Evolutionary conservation across 73 alveolate genomes (phyloP).

Genomic region (Paramecium octaurelia): DNA sequence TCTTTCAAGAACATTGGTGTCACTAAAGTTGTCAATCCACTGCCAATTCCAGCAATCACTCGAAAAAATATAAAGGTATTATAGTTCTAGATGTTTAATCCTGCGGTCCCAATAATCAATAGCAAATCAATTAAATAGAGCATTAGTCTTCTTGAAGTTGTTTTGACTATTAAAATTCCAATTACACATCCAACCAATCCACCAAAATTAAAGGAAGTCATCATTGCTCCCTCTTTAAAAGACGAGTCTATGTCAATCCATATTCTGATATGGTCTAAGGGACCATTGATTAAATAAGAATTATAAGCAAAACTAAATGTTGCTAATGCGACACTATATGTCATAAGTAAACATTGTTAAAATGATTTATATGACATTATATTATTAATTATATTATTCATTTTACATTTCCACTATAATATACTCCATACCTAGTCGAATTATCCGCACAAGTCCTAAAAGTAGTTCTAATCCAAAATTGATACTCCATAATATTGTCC

Average conservation of each 20-base stretch:
- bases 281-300: slow-evolving; percentile 26
- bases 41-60: slow-evolving; percentile 4
- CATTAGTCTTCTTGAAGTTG: slow-evolving; percentile 22
- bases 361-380: slow-evolving; percentile 9
- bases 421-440: background rate
- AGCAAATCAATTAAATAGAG: background rate
- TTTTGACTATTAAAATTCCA: background rate
- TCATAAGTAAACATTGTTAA: slow-evolving; percentile 17
- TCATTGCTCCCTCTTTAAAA: background rate
- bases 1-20: slow-evolving; percentile 32
- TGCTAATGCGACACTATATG: slow-evolving; percentile 30
- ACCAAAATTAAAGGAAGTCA: slow-evolving; percentile 1
- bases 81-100: background rate
- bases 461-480: background rate
- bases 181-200: slow-evolving; percentile 28
- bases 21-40: background rate
- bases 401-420: background rate
- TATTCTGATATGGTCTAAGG: background rate
- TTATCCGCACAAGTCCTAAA: background rate
- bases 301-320: slow-evolving; percentile 45
- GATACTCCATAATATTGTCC: no score
- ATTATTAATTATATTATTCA: background rate
- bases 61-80: background rate
- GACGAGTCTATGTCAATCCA: background rate
- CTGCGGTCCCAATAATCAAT: slow-evolving; percentile 29